Evolutionary conservation across 257 asterid species (phyloP).

Genomic region (Rubia yunnanensis): DNA sequence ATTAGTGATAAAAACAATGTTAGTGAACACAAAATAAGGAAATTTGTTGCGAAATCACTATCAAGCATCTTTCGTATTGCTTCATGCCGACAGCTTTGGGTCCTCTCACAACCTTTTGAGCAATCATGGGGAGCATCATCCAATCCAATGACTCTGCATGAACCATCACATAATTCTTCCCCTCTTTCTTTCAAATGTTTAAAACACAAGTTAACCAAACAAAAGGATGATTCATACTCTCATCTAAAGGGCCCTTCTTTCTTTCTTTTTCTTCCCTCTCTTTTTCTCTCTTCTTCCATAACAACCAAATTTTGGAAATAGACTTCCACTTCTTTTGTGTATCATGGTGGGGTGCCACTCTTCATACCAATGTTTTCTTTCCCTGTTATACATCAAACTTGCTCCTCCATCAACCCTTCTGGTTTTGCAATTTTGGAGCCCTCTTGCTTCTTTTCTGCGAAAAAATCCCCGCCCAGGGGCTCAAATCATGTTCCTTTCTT

Average conservation of each 20-base stretch:
- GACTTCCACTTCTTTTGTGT: slow-evolving; percentile 23
- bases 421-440: slow-evolving; percentile 12
- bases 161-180: slow-evolving; percentile 13
- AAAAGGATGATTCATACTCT: slow-evolving; percentile 12
- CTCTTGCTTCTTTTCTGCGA: not conserved
- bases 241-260: slow-evolving; percentile 9
- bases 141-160: slow-evolving; percentile 33
- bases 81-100: slow-evolving; percentile 49
- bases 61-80: slow-evolving; percentile 41
- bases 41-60: slow-evolving; percentile 39
- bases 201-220: slow-evolving; percentile 27
- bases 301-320: slow-evolving; percentile 28
- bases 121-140: slow-evolving; percentile 41
- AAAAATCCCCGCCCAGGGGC: no score
- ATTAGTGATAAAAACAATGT: no score
- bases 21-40: slow-evolving; percentile 28
- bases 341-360: slow-evolving; percentile 26
- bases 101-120: slow-evolving; percentile 37
- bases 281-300: slow-evolving; percentile 18
- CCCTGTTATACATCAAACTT: slow-evolving; percentile 11
- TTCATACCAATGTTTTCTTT: slow-evolving; percentile 15
- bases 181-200: slow-evolving; percentile 29
- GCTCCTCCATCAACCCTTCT: slow-evolving; percentile 14
- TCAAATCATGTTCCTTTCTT: no score
- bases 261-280: not conserved